Evolutionary conservation across 2,329 filamentous ascomycete species (phyloP).

Genomic region (Aureobasidium sp.): DNA sequence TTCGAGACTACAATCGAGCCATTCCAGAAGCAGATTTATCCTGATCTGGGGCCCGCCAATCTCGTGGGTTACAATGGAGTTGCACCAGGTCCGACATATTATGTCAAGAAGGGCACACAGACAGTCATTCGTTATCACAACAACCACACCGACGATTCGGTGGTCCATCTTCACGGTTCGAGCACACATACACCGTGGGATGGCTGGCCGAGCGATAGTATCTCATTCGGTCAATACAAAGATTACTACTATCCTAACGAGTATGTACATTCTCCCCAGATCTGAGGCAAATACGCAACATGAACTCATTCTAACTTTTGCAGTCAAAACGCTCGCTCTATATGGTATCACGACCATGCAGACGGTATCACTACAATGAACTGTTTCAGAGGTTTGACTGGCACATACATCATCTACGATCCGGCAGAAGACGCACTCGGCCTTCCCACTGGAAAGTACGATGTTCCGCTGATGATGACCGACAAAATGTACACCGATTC

Average conservation of each 20-base stretch:
- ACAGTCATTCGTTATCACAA: constrained; percentile 46
- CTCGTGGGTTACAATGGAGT: constrained; percentile 46
- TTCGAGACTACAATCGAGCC: constrained; percentile 37
- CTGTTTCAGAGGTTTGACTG: constrained; percentile 48
- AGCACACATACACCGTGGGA: constrained; percentile 39
- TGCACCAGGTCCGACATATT: constrained; percentile 43
- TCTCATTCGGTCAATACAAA: constrained; percentile 46
- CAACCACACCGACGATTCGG: constrained; percentile 33
- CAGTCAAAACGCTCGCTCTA: neutral
- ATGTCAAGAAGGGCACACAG: constrained; percentile 39
- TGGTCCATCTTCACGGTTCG: constrained; percentile 46
- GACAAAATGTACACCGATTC: constrained; percentile 46
- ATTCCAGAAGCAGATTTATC: constrained; percentile 34
- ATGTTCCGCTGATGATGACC: constrained; percentile 43
- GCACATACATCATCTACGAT: constrained; percentile 48
- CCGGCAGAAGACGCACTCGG: constrained; percentile 37
- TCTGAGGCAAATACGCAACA: too few species aligned
- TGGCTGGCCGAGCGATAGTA: constrained; percentile 47
- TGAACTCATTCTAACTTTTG: too few species aligned
- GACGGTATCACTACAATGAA: constrained; percentile 42
- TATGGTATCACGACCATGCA: constrained; percentile 35
- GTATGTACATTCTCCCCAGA: neutral
- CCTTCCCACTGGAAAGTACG: constrained; percentile 45
- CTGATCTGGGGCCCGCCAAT: constrained; percentile 26
- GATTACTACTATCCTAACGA: constrained; percentile 55